phyloP scores from a whole-genome alignment of 2,329 filamentous ascomycete genomes.

The Cryphonectria naterciae region DNA sequence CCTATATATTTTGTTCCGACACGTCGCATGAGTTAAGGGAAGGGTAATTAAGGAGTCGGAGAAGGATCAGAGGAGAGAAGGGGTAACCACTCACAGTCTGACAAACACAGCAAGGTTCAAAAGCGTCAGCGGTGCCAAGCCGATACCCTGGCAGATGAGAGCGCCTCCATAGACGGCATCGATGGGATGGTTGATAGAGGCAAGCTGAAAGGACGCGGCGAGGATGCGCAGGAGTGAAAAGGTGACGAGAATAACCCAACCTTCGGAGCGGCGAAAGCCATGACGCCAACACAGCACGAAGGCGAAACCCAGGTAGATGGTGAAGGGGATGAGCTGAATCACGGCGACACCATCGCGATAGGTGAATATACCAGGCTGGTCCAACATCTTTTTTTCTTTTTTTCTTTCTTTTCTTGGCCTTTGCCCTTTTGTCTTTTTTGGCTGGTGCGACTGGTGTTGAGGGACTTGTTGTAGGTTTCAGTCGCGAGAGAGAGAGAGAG shows the following conservation, averaged over 20 bases:
- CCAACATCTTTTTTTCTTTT: neutral
- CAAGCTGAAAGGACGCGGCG: conserved; percentile 35
- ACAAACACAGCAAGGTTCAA: conserved; percentile 36
- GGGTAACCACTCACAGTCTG: conserved; percentile 35
- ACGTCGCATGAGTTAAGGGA: too few relatives aligned
- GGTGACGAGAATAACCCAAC: conserved; percentile 33
- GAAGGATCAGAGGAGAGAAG: neutral
- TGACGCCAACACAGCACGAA: conserved; percentile 36
- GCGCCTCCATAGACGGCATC: conserved; percentile 31
- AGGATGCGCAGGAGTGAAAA: conserved; percentile 35
- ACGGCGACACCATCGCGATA: neutral
- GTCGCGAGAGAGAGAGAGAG: neutral
- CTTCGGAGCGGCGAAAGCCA: conserved; percentile 37
- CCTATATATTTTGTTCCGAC: conserved; percentile 9
- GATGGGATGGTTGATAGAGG: conserved; percentile 33
- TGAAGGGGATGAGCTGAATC: conserved; percentile 28
- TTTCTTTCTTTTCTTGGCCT: neutral
- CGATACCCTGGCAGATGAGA: conserved; percentile 37
- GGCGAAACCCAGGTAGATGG: conserved; percentile 33
- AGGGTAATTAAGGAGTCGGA: neutral
- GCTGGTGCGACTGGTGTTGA: neutral
- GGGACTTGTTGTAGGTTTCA: neutral
- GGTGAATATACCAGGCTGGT: neutral
- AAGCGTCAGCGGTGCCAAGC: conserved; percentile 36
- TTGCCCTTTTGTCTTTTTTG: too few relatives aligned